Evolutionary conservation across 768 basidiomycete genomes (phyloP).

Genomic region (Suillus spraguei): DNA sequence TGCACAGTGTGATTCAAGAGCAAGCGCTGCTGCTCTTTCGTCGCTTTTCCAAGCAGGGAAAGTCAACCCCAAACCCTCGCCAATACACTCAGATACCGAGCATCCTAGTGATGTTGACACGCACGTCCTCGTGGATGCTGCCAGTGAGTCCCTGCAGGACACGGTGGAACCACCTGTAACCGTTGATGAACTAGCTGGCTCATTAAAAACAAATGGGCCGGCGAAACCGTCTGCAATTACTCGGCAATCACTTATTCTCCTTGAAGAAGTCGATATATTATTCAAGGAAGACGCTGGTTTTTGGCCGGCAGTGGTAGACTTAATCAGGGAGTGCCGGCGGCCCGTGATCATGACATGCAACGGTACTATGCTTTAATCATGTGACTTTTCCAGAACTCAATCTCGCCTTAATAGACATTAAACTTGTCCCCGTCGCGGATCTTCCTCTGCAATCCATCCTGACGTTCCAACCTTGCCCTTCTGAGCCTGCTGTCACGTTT

Average conservation of each 20-base stretch:
- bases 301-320: constrained; percentile 78
- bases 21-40: constrained; percentile 16
- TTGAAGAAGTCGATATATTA: constrained; percentile 95
- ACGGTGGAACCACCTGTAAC: constrained; percentile 12
- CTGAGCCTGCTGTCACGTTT: constrained; percentile 61
- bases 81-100: constrained; percentile 26
- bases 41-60: constrained; percentile 21
- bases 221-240: constrained; percentile 31
- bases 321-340: constrained; percentile 82
- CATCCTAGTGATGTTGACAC: constrained; percentile 12
- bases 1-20: constrained; percentile 14
- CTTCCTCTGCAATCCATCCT: constrained; percentile 80
- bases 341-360: constrained; percentile 97
- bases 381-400: constrained; percentile 3
- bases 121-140: constrained; percentile 9
- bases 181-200: constrained; percentile 2
- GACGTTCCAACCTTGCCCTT: constrained; percentile 60
- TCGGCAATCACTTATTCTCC: constrained; percentile 84
- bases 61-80: constrained; percentile 11
- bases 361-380: constrained; percentile 48
- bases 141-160: constrained; percentile 6
- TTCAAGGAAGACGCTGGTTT: constrained; percentile 87
- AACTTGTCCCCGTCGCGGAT: constrained; percentile 67
- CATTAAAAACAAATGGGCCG: constrained; percentile 9
- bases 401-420: constrained; percentile 52